Base-by-base conservation (phyloP, 2,329 filamentous ascomycete genomes). In the Didymella pomorum region DNA sequence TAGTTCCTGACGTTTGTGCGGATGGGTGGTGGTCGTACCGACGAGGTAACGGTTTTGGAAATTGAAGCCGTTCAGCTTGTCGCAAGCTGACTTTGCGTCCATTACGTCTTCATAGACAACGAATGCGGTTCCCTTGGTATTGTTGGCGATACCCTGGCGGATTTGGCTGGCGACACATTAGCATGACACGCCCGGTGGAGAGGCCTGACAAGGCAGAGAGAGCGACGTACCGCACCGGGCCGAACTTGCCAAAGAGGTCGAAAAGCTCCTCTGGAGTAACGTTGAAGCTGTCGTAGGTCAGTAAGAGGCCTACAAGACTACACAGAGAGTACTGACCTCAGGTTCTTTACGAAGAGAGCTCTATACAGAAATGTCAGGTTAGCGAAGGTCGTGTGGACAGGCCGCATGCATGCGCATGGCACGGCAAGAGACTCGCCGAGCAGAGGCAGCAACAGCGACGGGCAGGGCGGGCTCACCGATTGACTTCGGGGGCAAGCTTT, bases 311-410 rank as follows among this genome's bases (percentile, higher is more conserved):
- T 18, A 39, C n/a, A 8, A 31, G 18, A 45, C 10, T 6, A 9
- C 25, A 28, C n/a, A 8, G n/a, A 5, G 31, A 43, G 20, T 20
- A 61, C 67, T 49, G 80, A 96, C 92, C 91, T 96, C 84, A 98
- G 87, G 87, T 99, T 98, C 92, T 98, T 98, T 76, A 98, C 94
- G 87, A 98, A 98, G 84, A 99, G 91, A 89, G 95, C 94, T 89
- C 94, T 97, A 64, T 46, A 60, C 20, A 54, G 42, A 43, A 56
- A 16, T 42, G 49, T 56, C 47, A 60, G 50, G 70, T 76, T 72
- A 76, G 73, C 71, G 65, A 61, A 71, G 63, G 66, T 71, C 52
- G 67, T 68, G 70, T 66, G 65, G 64, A 60, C 58, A 60, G 65
- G 64, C 52, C 39, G 67, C 60, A 59, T 56, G 63, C 61, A 60